Base-by-base conservation (phyloP, 768 basidiomycete genomes). In the Termitomyces sp. region DNA sequence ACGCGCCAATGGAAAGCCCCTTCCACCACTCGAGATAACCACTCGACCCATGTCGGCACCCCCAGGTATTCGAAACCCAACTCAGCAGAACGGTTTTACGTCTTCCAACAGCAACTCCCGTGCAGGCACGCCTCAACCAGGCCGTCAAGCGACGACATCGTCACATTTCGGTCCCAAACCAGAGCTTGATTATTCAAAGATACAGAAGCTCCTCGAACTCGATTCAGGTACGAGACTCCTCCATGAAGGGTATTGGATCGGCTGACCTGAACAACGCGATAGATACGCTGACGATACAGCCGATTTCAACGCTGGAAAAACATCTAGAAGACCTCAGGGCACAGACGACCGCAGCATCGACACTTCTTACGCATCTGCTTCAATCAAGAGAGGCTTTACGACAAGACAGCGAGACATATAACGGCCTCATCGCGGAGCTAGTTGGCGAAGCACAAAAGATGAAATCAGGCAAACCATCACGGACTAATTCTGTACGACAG, bases 381-480 rank as follows among this genome's bases (percentile, higher is more conserved):
- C 94, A 97, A 75, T 82, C 84, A 42, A 83, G 87, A 60, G 93
- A 94, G 64, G 84, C 88, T 38, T 71, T 93, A 62, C 91, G 93
- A 72, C 92, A 94, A 74, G 91, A 92, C 70, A 89, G 87, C 40
- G 90, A 97, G 77, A 91, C 87, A 32, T 94, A 94, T 69, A 96
- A 97, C 73, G 89, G 87, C 16, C 79, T 95, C 60, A 97, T 97
- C 62, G 95, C 89, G 32, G 94, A 94, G 70, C 78, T 97, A 54
- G 93, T 97, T n/a, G 87, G 87, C 46, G 93, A 96, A 73, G 94
- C 95, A 38, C 91, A 92, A 70, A 92, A 90, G 73, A 80, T 87
- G 57, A 92, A 91, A 69, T 84, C 84, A 7, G 84, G 84, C 16
- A 90, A 88, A 66, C 78, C 77, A 62, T 75, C 77, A 64, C 70